Base-by-base conservation (phyloP, 2,329 filamentous ascomycete genomes). In the Sporothrix humicola region DNA sequence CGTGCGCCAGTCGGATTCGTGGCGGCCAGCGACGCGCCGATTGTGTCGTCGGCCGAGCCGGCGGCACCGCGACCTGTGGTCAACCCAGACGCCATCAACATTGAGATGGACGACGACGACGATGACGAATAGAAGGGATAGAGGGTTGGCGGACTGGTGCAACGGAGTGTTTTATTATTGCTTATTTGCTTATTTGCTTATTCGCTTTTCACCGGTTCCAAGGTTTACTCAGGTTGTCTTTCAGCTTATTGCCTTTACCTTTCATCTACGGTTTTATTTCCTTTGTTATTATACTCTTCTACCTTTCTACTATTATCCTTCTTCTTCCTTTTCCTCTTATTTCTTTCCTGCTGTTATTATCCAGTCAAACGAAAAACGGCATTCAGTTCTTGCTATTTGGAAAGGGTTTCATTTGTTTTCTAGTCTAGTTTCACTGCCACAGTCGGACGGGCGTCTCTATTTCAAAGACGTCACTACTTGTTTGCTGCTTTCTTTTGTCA, bases 1-100 rank as follows among this genome's bases (percentile, higher is more conserved):
- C 88, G 91, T 73, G 95, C 95, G 6, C 95, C 95, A 0, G 89
- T 91, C 31, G 96, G 96, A 26, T 99, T 99, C 79, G 95, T 99
- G 44, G 91, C 95, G 26, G 93, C 96, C 42, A 96, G 90, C 79
- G 92, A 90, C 52, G 93, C 90, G 0, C 88, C 91, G 1, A 87
- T 77, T 76, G 79, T 48, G 81, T 73, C 74, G 3, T 70, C 74
- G n/a, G 80, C 42, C 20, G 61, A 81, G 23, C 79, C 81, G 56
- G 81, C 82, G 20, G 83, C 89, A 1, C 66, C 73, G 6, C 37
- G 81, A 23, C 79, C 81, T 23, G 83, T 89, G 13, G 85, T 87
- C 6, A 97, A 97, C 79, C 94, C 94, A 1, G 94, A 97, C 79
- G 93, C 93, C 31, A 96, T 97, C 80, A 89, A 94, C 79, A 87